Evolutionary conservation across 805 yeast species (phyloP).

Genomic region (Candida palmyrensis): DNA sequence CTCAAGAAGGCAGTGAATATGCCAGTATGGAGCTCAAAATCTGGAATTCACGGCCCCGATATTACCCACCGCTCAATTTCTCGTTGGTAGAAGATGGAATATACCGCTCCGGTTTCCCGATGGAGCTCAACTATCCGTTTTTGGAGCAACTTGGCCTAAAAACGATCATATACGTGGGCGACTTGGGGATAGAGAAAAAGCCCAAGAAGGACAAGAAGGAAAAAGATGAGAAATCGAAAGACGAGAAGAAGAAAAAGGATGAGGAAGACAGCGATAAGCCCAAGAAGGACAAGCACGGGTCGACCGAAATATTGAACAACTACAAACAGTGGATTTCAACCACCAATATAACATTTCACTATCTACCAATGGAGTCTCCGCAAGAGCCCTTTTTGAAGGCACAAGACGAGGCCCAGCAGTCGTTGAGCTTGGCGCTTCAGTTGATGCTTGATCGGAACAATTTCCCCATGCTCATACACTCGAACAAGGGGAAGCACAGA

Average conservation of each 20-base stretch:
- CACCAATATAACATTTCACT: conserved; percentile 50
- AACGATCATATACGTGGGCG: conserved; percentile 82
- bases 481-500: conserved; percentile 96
- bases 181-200: conserved; percentile 35
- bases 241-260: conserved; percentile 12
- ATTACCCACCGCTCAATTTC: conserved; percentile 89
- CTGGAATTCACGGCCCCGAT: conserved; percentile 14
- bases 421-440: conserved; percentile 53
- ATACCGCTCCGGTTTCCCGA: conserved; percentile 92
- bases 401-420: conserved; percentile 31
- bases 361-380: conserved; percentile 64
- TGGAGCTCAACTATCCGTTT: conserved; percentile 79
- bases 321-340: conserved; percentile 64
- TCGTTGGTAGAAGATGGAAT: conserved; percentile 83
- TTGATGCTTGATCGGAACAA: conserved; percentile 59
- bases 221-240: conserved; percentile 8
- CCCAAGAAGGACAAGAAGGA: conserved; percentile 8
- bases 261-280: conserved; percentile 12
- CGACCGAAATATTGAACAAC: conserved; percentile 47
- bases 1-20: too few relatives aligned
- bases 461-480: conserved; percentile 85
- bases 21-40: conserved; percentile 7
- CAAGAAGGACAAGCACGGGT: conserved; percentile 40
- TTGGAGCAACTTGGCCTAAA: conserved; percentile 61
- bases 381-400: conserved; percentile 63